Base-by-base conservation (phyloP, 1,284 basidiomycete genomes). In the Ganoderma meredithae region DNA sequence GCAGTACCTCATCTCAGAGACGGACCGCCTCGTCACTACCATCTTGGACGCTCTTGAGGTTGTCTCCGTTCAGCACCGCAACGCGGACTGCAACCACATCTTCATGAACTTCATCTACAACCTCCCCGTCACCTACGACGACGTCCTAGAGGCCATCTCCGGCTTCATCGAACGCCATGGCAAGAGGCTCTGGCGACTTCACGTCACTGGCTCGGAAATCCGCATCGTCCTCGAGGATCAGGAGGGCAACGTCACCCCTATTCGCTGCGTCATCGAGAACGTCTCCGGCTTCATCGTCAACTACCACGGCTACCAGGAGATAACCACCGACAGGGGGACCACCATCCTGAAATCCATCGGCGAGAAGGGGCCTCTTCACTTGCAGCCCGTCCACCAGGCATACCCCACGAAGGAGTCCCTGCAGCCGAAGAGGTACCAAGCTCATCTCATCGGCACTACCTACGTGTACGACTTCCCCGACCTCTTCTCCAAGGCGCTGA, bases 401-500 rank as follows among this genome's bases (percentile, higher is more conserved):
- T 99, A 99, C 82, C 90, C 97, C 19, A 99, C 97, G 69, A 99
- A 98, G 83, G 97, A 98, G 80, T 98, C 96, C n/a, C 86, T 99
- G 64, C 98, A 99, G 81, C 97, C 97, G 66, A 97, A 98, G 80
- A 96, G 98, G 75, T 99, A 98, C 84, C 97, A 99, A 78, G 98
- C 98, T n/a, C 98, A 99, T 81, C 90, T 98, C 67, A 92, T 98
- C 72, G 97, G 98, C 69, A 99, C 98, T 40, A 99, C 97, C 61
- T 99, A 99, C 79, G 97, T 94, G 53, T 97, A 99, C 83, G 98
- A 99, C 84, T 99, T 99, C 90, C 96, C 98, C 60, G 97, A 98
- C 77, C 89, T 99, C 68, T 98, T 99, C 86, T 92, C 96, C 62
- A 99, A 99, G 83, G 96, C 97, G 8, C 85, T 99, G 70, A 94